Percentiles rank a stretch among this genome's conserved stretches.
These are phyloP conservation scores for Perilla frutescens DNA, from an alignment of 257 asterid genomes.

Conservation along the genomic window DNA sequence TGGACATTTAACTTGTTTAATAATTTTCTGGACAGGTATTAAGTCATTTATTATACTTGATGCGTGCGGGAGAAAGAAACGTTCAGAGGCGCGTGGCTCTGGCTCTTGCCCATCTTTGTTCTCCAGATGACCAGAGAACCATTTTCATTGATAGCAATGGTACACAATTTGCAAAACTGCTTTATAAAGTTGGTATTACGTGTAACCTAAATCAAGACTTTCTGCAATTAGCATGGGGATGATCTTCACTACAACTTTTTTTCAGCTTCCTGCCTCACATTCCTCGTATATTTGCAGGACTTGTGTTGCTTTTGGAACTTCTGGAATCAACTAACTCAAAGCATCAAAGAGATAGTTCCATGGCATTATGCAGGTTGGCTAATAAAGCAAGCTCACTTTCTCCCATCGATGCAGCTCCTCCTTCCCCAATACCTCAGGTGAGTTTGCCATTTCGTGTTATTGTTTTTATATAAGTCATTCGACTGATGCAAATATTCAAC, in stretches of 20 bases:
- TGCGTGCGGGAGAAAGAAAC: slow-evolving; percentile 79
- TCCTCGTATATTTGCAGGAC: slow-evolving; percentile 54
- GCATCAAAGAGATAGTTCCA: slow-evolving; percentile 76
- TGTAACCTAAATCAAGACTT: slow-evolving; percentile 13
- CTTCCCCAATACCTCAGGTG: slow-evolving; percentile 96
- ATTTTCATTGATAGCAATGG: slow-evolving; percentile 83
- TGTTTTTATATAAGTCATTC: slow-evolving; percentile 19
- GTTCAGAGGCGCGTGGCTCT: slow-evolving; percentile 84
- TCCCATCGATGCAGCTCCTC: slow-evolving; percentile 96
- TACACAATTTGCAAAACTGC: slow-evolving; percentile 37
- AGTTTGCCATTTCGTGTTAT: slow-evolving; percentile 1
- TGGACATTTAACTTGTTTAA: slow-evolving; percentile 28
- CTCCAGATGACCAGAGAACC: slow-evolving; percentile 84
- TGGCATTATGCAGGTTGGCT: slow-evolving; percentile 84
- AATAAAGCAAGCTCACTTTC: slow-evolving; percentile 81
- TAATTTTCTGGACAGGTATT: slow-evolving; percentile 63
- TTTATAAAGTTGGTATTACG: slow-evolving; percentile 20
- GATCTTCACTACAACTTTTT: slow-evolving; percentile 17
- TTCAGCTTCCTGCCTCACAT: slow-evolving; percentile 16
- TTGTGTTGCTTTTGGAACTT: slow-evolving; percentile 85
- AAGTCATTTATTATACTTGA: slow-evolving; percentile 83
- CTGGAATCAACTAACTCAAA: slow-evolving; percentile 66
- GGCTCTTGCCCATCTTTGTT: slow-evolving; percentile 96
- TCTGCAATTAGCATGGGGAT: slow-evolving; percentile 27
- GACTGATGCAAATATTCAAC: neutral